A percentile compares a stretch with the other conserved stretches of the same genome.
Evolutionary conservation across 164 flowering plant genomes (phyloP).

Genomic region (Vitis labrusca): DNA sequence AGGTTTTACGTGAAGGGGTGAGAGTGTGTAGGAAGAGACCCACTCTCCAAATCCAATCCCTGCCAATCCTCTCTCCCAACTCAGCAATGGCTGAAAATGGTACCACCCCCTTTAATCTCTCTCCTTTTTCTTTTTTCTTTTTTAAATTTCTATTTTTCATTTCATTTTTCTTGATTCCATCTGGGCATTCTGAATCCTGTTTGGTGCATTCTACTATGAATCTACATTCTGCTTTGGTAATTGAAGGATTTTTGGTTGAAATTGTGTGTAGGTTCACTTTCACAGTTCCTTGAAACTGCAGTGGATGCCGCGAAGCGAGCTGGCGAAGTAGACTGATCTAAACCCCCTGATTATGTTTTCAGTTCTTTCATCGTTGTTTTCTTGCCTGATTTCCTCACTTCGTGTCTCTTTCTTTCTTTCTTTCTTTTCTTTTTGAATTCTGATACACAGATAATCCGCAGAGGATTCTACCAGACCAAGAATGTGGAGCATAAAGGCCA

Average conservation of each 20-base stretch:
- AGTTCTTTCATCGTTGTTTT: background rate
- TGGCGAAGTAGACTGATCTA: slow-evolving; percentile 57
- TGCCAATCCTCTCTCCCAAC: background rate
- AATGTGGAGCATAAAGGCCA: slow-evolving; percentile 85
- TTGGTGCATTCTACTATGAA: too few species aligned
- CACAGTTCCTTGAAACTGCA: slow-evolving; percentile 57
- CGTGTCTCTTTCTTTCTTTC: background rate
- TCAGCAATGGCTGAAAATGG: slow-evolving; percentile 29
- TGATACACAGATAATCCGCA: slow-evolving; percentile 60
- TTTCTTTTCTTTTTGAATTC: slow-evolving; percentile 2
- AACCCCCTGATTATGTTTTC: background rate
- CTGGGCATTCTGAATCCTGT: too few species aligned
- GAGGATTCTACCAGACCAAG: slow-evolving; percentile 73
- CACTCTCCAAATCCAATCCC: background rate
- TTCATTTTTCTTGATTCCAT: background rate
- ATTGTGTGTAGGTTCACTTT: slow-evolving; percentile 43
- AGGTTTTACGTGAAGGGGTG: too few species aligned
- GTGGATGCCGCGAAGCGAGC: slow-evolving; percentile 85
- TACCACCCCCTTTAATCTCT: slow-evolving; percentile 13
- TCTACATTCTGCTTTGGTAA: too few species aligned
- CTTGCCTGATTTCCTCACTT: background rate
- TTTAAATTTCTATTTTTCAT: background rate
- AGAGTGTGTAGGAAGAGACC: too few species aligned
- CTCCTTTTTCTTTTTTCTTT: background rate
- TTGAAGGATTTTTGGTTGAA: background rate